Evolutionary conservation across 2,329 filamentous ascomycete species (phyloP).

Genomic region (Penicillium sp.): DNA sequence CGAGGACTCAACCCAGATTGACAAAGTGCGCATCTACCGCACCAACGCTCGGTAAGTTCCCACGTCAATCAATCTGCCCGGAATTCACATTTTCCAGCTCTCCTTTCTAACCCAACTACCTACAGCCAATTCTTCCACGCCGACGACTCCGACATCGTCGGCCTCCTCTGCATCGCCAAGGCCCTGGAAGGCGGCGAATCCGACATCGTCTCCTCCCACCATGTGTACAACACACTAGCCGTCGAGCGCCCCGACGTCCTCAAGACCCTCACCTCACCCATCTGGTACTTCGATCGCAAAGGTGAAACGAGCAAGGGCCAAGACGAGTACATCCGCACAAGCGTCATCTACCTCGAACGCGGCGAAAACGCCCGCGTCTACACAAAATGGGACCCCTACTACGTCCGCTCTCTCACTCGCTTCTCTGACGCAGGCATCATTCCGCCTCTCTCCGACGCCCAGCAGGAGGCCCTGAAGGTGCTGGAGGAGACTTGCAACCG

Average conservation of each 20-base stretch:
- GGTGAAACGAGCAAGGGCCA: constrained; percentile 76
- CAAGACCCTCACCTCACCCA: constrained; percentile 70
- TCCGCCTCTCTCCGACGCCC: constrained; percentile 69
- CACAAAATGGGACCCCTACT: constrained; percentile 91
- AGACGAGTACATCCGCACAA: constrained; percentile 71
- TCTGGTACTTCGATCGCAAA: constrained; percentile 93
- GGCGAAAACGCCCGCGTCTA: constrained; percentile 68
- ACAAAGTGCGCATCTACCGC: constrained; percentile 86
- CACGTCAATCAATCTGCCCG: neutral
- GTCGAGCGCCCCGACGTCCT: constrained; percentile 75
- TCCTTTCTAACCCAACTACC: neutral
- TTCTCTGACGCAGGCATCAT: constrained; percentile 75
- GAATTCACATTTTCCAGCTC: neutral
- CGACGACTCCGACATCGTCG: constrained; percentile 81
- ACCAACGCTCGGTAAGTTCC: constrained; percentile 67
- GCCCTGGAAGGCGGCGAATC: constrained; percentile 82
- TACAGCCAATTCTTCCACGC: constrained; percentile 78
- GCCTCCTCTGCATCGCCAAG: constrained; percentile 76
- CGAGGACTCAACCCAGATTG: constrained; percentile 77
- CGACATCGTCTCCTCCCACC: constrained; percentile 76
- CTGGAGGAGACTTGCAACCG: constrained; percentile 76
- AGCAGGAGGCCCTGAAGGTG: constrained; percentile 67
- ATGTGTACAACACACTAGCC: constrained; percentile 80
- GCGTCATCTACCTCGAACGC: constrained; percentile 76
- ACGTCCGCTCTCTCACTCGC: constrained; percentile 71